Evolutionary conservation across 768 basidiomycete genomes (phyloP).

Genomic region (Tephrocybe sp.): DNA sequence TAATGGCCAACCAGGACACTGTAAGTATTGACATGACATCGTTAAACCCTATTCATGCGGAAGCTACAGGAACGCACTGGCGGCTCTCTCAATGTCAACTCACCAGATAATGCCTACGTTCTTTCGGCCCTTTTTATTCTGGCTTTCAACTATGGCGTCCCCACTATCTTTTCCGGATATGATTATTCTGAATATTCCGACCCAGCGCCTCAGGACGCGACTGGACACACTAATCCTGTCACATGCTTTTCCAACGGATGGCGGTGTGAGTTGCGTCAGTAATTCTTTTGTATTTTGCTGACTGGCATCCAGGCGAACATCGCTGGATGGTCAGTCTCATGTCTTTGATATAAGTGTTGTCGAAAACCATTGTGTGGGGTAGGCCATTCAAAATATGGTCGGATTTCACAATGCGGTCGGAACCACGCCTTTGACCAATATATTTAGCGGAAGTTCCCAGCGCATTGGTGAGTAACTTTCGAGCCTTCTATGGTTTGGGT

Average conservation of each 20-base stretch:
- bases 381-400: constrained; percentile 11
- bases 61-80: constrained; percentile 17
- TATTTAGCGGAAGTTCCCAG: constrained; percentile 13
- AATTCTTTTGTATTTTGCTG: not conserved
- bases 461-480: constrained; percentile 15
- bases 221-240: constrained; percentile 18
- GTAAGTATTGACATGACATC: not conserved
- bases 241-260: constrained; percentile 19
- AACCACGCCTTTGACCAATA: constrained; percentile 10
- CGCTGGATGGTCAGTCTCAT: not conserved
- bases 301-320: not conserved
- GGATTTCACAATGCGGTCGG: constrained; percentile 20
- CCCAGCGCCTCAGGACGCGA: constrained; percentile 17
- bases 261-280: constrained; percentile 12
- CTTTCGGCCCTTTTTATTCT: constrained; percentile 19
- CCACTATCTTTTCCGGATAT: constrained; percentile 20
- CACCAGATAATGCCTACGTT: constrained; percentile 18
- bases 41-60: not conserved
- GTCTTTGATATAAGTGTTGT: no score
- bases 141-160: constrained; percentile 20
- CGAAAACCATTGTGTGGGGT: no score
- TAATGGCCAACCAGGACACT: constrained; percentile 22
- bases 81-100: constrained; percentile 14
- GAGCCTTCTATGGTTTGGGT: no score
- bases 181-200: constrained; percentile 6